Evolutionary conservation across 2,329 filamentous ascomycete genomes (phyloP).

Genomic region (Aciculosporium take): DNA sequence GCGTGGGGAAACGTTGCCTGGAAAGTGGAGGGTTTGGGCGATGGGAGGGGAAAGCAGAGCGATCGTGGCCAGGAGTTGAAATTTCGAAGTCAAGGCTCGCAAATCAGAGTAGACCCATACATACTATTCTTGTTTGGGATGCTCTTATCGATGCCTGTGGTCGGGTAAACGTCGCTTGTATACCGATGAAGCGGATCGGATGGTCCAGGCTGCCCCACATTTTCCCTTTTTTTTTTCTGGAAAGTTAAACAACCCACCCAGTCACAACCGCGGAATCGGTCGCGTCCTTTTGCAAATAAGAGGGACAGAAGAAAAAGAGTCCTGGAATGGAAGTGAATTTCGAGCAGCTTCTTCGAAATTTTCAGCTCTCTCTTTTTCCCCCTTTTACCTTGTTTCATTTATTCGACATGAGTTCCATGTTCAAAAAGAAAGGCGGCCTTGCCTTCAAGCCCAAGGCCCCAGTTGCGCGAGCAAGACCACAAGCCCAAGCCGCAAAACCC

Average conservation of each 20-base stretch:
- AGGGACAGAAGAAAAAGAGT: not conserved
- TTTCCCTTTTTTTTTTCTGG: slow-evolving; percentile 2
- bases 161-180: slow-evolving; percentile 20
- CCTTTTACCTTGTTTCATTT: not conserved
- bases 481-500: slow-evolving; percentile 4
- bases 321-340: not conserved
- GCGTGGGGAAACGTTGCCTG: slow-evolving; percentile 16
- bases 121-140: slow-evolving; percentile 17
- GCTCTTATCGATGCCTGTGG: slow-evolving; percentile 19
- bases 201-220: slow-evolving; percentile 1
- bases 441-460: slow-evolving; percentile 60
- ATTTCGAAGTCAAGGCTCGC: slow-evolving; percentile 31
- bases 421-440: slow-evolving; percentile 49
- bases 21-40: slow-evolving; percentile 21
- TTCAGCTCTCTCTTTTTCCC: not conserved
- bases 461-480: slow-evolving; percentile 25
- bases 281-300: not conserved
- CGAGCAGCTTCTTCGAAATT: not conserved
- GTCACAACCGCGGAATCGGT: not conserved
- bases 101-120: slow-evolving; percentile 22
- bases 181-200: not conserved
- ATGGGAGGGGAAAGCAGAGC: slow-evolving; percentile 14
- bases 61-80: slow-evolving; percentile 26
- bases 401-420: slow-evolving; percentile 47
- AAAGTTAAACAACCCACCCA: not conserved